A percentile compares a stretch with the other conserved stretches of the same genome.
phyloP scores from a whole-genome alignment of 2,329 filamentous ascomycete genomes.

The Fusarium sp. region DNA sequence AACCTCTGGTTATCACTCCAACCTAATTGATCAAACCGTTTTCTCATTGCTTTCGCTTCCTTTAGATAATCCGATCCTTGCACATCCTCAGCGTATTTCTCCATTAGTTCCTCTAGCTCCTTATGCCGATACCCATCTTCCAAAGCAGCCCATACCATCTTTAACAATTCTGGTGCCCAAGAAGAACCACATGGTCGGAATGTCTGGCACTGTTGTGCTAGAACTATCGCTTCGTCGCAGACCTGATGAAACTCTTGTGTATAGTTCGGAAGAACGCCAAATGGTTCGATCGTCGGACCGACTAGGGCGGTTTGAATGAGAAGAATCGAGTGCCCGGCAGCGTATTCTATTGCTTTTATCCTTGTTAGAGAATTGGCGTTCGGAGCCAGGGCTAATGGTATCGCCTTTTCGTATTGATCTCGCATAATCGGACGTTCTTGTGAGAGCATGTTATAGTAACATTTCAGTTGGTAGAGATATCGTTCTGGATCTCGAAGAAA shows the following conservation, averaged over 20 bases:
- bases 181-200: slow-evolving; percentile 28
- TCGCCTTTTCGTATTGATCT: background rate
- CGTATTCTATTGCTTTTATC: slow-evolving; percentile 8
- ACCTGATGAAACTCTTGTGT: background rate
- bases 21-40: slow-evolving; percentile 1
- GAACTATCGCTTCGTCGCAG: slow-evolving; percentile 8
- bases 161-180: slow-evolving; percentile 23
- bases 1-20: slow-evolving; percentile 9
- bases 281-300: slow-evolving; percentile 7
- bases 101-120: slow-evolving; percentile 19
- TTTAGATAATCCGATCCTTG: slow-evolving; percentile 17
- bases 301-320: slow-evolving; percentile 12
- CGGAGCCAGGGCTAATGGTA: background rate
- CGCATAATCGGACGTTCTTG: slow-evolving; percentile 3
- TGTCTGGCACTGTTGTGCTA: background rate
- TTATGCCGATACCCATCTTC: slow-evolving; percentile 16
- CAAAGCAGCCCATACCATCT: slow-evolving; percentile 19
- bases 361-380: background rate
- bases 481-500: slow-evolving; percentile 23
- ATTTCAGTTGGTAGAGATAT: slow-evolving; percentile 28
- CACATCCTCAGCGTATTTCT: slow-evolving; percentile 10
- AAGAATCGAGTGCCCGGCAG: slow-evolving; percentile 6
- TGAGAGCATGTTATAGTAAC: slow-evolving; percentile 14
- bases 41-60: slow-evolving; percentile 10
- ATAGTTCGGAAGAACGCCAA: slow-evolving; percentile 1